These are phyloP conservation scores for Uronychia setigera DNA, from an alignment of 73 alveolate genomes.

Conservation along the genomic window DNA sequence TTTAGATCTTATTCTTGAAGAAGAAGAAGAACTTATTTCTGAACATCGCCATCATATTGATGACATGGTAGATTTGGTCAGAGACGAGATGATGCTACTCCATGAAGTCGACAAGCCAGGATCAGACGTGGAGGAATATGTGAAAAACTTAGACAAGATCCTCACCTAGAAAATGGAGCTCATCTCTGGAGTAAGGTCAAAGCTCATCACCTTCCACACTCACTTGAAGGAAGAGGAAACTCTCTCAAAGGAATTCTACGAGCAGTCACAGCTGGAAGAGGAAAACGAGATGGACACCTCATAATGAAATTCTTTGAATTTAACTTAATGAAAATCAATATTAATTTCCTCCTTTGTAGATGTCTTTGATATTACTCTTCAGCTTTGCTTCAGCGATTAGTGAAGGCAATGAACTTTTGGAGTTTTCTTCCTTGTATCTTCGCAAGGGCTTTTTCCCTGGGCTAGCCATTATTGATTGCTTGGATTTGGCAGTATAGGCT, in stretches of 20 bases:
- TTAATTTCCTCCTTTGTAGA: no score
- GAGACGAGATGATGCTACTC: conserved; percentile 91
- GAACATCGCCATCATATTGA: conserved; percentile 97
- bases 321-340: no score
- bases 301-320: no score
- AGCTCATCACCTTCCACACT: conserved; percentile 62
- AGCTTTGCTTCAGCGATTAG: no score
- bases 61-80: conserved; percentile 83
- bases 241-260: conserved; percentile 40
- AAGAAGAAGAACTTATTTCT: conserved; percentile 96
- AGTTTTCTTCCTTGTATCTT: no score
- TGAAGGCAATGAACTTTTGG: no score
- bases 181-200: conserved; percentile 58
- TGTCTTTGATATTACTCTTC: no score
- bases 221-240: conserved; percentile 69
- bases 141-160: conserved; percentile 86
- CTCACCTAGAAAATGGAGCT: conserved; percentile 81
- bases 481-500: no score
- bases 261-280: conserved; percentile 20
- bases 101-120: conserved; percentile 99
- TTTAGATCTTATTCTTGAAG: conserved; percentile 90
- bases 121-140: conserved; percentile 97
- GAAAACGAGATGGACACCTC: not conserved
- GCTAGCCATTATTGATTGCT: no score
- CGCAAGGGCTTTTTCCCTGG: no score